phyloP scores from a whole-genome alignment of 2,329 filamentous ascomycete genomes.

The Aureobasidium sp. region DNA sequence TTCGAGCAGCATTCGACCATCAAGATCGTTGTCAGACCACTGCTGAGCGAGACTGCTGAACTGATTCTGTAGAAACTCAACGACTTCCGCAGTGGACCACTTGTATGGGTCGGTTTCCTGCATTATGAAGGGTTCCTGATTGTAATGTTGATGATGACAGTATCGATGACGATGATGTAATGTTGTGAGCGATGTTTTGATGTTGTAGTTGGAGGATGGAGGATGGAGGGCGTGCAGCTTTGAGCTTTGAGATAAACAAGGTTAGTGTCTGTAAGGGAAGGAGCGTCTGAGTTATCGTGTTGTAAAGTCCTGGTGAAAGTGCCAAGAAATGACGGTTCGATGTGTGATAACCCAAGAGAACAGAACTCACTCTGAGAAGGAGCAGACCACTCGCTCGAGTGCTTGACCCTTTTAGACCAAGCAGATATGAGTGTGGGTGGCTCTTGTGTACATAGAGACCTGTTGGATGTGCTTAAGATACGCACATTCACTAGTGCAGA shows the following conservation, averaged over 20 bases:
- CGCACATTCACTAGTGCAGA: neutral
- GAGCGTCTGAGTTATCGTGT: neutral
- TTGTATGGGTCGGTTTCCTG: conserved; percentile 57
- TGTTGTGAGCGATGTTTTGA: too few species aligned
- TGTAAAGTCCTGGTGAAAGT: neutral
- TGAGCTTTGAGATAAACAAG: neutral
- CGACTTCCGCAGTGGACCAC: conserved; percentile 64
- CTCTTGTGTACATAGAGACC: neutral
- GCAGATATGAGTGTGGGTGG: neutral
- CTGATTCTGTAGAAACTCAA: conserved; percentile 51
- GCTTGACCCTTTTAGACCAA: neutral
- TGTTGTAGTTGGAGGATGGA: neutral
- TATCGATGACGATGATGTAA: neutral
- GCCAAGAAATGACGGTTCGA: neutral
- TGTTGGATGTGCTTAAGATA: neutral
- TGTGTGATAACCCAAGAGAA: neutral
- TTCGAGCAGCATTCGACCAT: conserved; percentile 58
- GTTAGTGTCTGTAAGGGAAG: neutral
- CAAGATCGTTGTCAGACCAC: conserved; percentile 56
- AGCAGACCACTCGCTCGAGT: neutral
- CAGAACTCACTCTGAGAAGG: neutral
- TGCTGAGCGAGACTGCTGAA: conserved; percentile 42
- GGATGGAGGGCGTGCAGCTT: neutral
- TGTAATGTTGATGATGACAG: neutral
- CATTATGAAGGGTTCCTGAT: neutral